Base-by-base conservation (phyloP, 2,329 filamentous ascomycete genomes). In the Fusarium sp. region DNA sequence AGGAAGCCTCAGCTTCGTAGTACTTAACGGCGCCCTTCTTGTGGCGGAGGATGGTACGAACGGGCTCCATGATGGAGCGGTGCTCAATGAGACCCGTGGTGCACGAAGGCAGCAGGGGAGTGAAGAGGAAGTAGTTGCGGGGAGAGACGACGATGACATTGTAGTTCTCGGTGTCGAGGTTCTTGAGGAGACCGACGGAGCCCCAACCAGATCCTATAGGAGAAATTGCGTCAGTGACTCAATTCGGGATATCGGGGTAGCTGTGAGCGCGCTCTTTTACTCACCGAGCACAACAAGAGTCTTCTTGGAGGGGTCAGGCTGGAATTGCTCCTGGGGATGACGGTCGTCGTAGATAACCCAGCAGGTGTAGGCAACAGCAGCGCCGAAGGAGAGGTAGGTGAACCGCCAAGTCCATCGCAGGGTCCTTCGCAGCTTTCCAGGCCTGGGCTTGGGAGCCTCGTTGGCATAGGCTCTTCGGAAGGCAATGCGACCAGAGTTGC, bases 101-200 rank as follows among this genome's bases (percentile, higher is more conserved):
- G 83, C 96, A 99, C 78, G 95, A 98, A 71, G 96, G 96, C 67
- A 99, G 89, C 64, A 99, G 89, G 65, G 96, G 96, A 29, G 96
- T 99, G 87, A 99, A 99, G 74, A 99, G 91, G 90, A 99, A 99
- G 88, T 97, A 99, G 85, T 99, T 99, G 79, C 96, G 93, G 59
- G 96, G 96, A 54, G 96, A 98, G 80, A 99, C 93, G 80, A 99
- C 93, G 78, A 98, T 82, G 81, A 98, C 95, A 81, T 99, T 98
- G 89, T 98, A 99, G 87, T 98, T 97, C 81, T 97, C 92, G 67
- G 95, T 97, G 79, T 99, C 94, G 81, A 99, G 92, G 80, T 97
- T 97, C 89, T 99, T 99, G 73, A 99, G 89, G 67, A 99, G 90
- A 66, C 95, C 96, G 77, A 99, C 93, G 44, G 95, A 93, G 74